A percentile compares a stretch with the other conserved stretches of the same genome.
phyloP scores from a whole-genome alignment of 116 monocot genomes.

The Cymodocea nodosa region DNA sequence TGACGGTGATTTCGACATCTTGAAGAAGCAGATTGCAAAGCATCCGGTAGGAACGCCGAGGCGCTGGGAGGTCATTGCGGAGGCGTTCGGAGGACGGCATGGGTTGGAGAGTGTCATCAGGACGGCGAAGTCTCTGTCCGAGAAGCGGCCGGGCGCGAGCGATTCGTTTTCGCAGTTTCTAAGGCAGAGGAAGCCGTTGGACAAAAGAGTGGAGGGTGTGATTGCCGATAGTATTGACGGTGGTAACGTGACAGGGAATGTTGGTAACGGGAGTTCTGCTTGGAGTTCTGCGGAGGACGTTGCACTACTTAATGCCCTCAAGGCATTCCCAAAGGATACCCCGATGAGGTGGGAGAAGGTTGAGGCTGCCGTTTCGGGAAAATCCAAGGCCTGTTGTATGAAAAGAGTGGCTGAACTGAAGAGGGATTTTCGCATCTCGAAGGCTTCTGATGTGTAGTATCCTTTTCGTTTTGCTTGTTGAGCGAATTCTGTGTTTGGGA shows the following conservation, averaged over 20 bases:
- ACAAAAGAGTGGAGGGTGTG: conserved; percentile 24
- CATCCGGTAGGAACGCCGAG: conserved; percentile 61
- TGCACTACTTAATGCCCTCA: conserved; percentile 73
- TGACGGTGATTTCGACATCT: conserved; percentile 53
- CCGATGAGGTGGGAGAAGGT: conserved; percentile 95
- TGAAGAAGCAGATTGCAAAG: conserved; percentile 76
- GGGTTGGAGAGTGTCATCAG: conserved; percentile 56
- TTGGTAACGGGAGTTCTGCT: conserved; percentile 5
- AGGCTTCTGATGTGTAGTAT: conserved; percentile 21
- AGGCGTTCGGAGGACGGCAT: conserved; percentile 51
- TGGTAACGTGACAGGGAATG: conserved; percentile 1
- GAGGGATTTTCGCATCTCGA: conserved; percentile 71
- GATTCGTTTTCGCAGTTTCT: conserved; percentile 67
- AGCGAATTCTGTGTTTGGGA: background rate
- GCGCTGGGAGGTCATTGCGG: conserved; percentile 78
- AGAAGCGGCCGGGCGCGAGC: conserved; percentile 26
- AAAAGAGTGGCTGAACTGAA: conserved; percentile 74
- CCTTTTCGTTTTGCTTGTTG: background rate
- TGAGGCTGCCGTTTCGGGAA: conserved; percentile 66
- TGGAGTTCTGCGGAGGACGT: conserved; percentile 84
- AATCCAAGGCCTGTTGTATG: conserved; percentile 57
- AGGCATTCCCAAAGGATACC: conserved; percentile 80
- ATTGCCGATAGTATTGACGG: background rate
- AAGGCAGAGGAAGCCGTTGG: conserved; percentile 68
- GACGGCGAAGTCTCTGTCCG: conserved; percentile 44